These are phyloP conservation scores for Phalaenopsis hybrid DNA, from an alignment of 116 monocot species.

Conservation along the genomic window DNA sequence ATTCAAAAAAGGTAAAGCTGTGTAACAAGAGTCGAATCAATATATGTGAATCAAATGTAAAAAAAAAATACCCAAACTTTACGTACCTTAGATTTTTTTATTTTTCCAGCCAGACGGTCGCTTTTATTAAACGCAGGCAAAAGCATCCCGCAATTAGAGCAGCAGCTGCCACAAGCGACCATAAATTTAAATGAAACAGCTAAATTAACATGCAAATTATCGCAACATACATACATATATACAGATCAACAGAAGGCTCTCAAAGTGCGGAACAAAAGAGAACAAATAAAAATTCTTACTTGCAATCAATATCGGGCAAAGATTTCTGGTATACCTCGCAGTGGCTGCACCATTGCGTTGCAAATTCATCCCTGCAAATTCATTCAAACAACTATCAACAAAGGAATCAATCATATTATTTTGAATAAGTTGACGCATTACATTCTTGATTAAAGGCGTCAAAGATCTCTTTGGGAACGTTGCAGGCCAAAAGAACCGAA, in stretches of 20 bases:
- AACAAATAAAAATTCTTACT: neutral
- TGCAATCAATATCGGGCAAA: neutral
- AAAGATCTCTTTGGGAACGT: too few species aligned
- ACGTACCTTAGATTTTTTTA: neutral
- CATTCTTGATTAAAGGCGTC: neutral
- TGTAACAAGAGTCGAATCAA: neutral
- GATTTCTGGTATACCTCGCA: neutral
- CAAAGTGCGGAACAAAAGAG: neutral
- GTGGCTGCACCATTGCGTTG: neutral
- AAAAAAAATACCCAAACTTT: neutral
- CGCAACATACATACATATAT: neutral
- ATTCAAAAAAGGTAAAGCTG: neutral
- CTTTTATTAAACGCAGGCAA: neutral
- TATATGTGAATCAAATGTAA: neutral
- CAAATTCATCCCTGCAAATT: neutral
- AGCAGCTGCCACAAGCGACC: neutral
- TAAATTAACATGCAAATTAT: neutral
- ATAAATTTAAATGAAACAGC: neutral
- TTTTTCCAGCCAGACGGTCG: neutral
- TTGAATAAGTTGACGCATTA: neutral
- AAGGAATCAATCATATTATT: neutral
- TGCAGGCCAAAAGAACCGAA: too few species aligned
- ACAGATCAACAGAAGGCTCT: neutral
- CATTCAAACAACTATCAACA: neutral
- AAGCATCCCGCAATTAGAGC: neutral